Percentiles rank a stretch among this genome's conserved stretches.
Evolutionary conservation across 148 eudicot genomes (phyloP).

Genomic region (Vaccinium myrtillus): DNA sequence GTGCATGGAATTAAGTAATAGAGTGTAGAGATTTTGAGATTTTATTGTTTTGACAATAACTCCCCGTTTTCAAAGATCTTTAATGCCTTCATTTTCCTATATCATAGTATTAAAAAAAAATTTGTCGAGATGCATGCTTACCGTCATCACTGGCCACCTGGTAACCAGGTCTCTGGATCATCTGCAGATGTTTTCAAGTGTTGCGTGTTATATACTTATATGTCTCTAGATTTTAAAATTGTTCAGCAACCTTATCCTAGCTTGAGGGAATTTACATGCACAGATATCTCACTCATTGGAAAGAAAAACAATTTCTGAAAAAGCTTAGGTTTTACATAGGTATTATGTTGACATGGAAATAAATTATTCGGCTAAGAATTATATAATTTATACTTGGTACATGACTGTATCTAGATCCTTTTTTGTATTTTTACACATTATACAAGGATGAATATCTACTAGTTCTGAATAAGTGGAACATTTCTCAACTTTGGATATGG

Average conservation of each 20-base stretch:
- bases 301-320: background rate
- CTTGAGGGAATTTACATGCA: background rate
- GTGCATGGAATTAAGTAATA: background rate
- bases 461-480: background rate
- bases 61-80: constrained; percentile 1
- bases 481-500: background rate
- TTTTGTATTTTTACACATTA: constrained; percentile 11
- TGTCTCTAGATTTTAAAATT: background rate
- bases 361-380: background rate
- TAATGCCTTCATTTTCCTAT: background rate
- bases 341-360: background rate
- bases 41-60: background rate
- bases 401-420: background rate
- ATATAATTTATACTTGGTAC: background rate
- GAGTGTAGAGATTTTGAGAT: background rate
- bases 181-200: background rate
- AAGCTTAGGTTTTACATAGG: background rate
- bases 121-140: background rate
- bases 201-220: background rate
- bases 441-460: background rate
- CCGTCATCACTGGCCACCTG: background rate
- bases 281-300: background rate
- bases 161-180: background rate
- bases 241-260: background rate
- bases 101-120: background rate